phyloP scores from a whole-genome alignment of 495 filamentous ascomycete species.

The Cudoniella acicularis region DNA sequence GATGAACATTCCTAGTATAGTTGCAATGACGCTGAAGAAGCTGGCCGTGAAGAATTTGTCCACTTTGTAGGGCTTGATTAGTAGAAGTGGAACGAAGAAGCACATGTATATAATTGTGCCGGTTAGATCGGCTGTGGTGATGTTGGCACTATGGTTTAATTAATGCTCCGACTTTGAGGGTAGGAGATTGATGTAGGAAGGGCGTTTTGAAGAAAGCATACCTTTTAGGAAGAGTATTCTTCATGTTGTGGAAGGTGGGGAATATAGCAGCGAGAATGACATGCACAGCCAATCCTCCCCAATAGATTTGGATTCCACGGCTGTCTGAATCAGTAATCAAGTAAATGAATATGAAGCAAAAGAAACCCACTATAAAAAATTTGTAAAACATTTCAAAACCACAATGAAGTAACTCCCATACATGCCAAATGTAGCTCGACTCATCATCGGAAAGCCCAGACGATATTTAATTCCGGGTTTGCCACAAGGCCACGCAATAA shows the following conservation, averaged over 20 bases:
- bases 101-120: background rate
- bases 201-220: too few relatives aligned
- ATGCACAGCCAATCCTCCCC: background rate
- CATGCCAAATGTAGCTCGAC: background rate
- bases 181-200: too few relatives aligned
- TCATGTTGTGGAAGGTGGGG: background rate
- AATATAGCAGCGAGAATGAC: background rate
- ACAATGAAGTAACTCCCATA: background rate
- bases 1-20: background rate
- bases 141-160: background rate
- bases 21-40: background rate
- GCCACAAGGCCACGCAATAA: background rate
- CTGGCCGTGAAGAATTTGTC: background rate
- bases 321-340: background rate
- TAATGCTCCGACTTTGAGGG: too few relatives aligned
- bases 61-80: background rate
- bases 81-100: background rate
- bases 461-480: background rate
- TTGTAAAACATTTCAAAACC: background rate
- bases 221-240: background rate
- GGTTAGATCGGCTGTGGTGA: background rate
- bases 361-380: background rate
- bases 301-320: background rate
- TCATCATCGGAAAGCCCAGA: background rate
- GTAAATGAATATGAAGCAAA: background rate